Evolutionary conservation across 2,329 filamentous ascomycete genomes (phyloP), one percentile per base, ranked within the genome.

Genomic region (Talaromyces sp.): DNA sequence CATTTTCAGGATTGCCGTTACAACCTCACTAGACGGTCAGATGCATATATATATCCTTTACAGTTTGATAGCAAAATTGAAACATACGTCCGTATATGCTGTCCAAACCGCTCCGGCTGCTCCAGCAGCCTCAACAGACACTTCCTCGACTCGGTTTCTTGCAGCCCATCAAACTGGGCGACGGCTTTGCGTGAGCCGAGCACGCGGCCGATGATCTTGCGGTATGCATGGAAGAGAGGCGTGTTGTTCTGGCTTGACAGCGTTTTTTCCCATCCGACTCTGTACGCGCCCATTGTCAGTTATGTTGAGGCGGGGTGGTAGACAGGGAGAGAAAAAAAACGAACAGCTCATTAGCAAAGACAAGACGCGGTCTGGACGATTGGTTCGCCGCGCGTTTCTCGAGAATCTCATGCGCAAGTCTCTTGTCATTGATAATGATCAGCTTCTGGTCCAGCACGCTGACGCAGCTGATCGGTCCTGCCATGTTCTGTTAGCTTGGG

Each of bases 81-180:
- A n/a, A n/a, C 14, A 32, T 27, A 55, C 77, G 69, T 79, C 58
- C 72, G 69, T 6, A 83, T 71, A 51, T 82, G 79, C 4, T 75
- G 58, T 0, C 74, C 35, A 14, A 81, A 61, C 0, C 71, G 63
- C 3, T 74, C 65, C 0, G 77, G 79, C 0, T 73, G 67, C 0
- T 77, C 66, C 17, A 79, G 66, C 0, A 80, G 63, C 9, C 76
- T 74, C 19, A 78, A 67, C 10, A 83, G 67, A 41, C 81, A 79
- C 1, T 75, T 75, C 1, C 71, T 69, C 2, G 72, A 71, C 60
- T 84, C 80, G 1, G 69, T 65, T 46, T 82, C 77, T 59, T 82
- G 78, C 0, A 80, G 31, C 0, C 61, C 27, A 38, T 78, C 66
- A 58, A 78, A 81, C 24, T 76, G 73, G 1, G 73, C 61, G 1